These are phyloP conservation scores for Rhodocollybia butyracea DNA, from an alignment of 768 basidiomycete genomes.

Conservation along the genomic window DNA sequence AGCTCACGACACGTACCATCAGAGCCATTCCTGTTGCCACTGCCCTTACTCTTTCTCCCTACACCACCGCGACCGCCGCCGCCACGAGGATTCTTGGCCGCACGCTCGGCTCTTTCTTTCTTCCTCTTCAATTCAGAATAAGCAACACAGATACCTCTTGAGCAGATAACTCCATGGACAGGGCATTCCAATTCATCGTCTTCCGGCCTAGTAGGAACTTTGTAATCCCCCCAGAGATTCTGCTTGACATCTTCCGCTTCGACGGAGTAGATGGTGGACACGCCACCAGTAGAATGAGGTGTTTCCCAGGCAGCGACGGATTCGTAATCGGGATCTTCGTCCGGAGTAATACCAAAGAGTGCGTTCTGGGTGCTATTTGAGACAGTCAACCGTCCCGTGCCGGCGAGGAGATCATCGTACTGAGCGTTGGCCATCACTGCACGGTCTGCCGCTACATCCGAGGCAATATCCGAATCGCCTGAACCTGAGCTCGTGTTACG, in stretches of 20 bases:
- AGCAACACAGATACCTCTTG: slow-evolving; percentile 2
- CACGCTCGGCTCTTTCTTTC: neutral
- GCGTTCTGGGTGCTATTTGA: neutral
- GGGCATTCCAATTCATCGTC: neutral
- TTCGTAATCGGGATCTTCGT: neutral
- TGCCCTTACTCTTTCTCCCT: neutral
- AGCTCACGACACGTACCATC: neutral
- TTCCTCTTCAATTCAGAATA: neutral
- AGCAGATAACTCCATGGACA: neutral
- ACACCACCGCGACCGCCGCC: neutral
- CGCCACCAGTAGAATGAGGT: neutral
- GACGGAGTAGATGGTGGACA: neutral
- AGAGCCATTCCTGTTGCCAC: neutral
- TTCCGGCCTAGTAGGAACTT: too few species aligned
- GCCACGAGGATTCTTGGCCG: neutral
- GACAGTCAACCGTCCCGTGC: neutral
- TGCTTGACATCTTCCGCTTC: neutral
- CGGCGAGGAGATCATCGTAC: neutral
- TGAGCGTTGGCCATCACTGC: neutral
- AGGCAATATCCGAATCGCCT: neutral
- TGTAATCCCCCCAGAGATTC: slow-evolving; percentile 1
- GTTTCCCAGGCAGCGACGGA: neutral
- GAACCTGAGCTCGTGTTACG: neutral
- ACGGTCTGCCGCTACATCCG: neutral
- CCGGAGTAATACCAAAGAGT: neutral